Base-by-base conservation (phyloP, 495 filamentous ascomycete species). In the Lasiosphaeria miniovina region DNA sequence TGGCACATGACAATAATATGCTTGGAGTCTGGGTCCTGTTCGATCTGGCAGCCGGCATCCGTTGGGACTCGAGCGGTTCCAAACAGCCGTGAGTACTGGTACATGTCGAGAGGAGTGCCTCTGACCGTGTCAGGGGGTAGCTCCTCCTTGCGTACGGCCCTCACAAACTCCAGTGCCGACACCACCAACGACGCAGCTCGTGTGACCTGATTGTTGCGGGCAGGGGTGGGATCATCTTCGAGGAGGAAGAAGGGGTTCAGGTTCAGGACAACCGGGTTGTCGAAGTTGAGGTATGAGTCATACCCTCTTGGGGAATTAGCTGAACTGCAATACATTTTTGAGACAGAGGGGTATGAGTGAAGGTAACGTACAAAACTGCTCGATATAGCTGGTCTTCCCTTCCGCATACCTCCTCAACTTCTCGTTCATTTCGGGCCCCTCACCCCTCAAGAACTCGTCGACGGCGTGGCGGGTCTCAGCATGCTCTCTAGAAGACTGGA, bases 191-290 rank as follows among this genome's bases (percentile, higher is more conserved):
- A 98, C 0, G 95, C 93, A 36, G 94, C 92, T 33, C 94, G 85
- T 43, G 92, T 97, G 57, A 98, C 91, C 70, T 98, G 94, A 69
- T 98, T 91, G 70, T 96, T 97, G 50, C 94, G 82, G 49, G 93
- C 93, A 7, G 94, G 94, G 8, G 94, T 98, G 1, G 95, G 94
- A 67, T 98, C 94, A 80, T 98, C 94, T 69, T 98, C 94, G 55
- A 98, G 82, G 40, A 98, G 79, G 77, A 98, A 98, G 77, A 98
- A 98, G 0, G 94, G 94, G 66, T 98, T 98, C 61, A 98, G 77
- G 76, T 98, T 98, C 55, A 98, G 82, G 48, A 98, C 94, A 40
- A 98, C 94, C 11, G 94, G 91, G 69, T 96, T 98, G 74, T 98
- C 94, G 69, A 89, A 98, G 71, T 98, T 98, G 51, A 98, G 79